Percentiles rank a stretch among this genome's conserved stretches.
Evolutionary conservation across 345 rosid genomes (phyloP).

Genomic region (Nasturtium officinale): DNA sequence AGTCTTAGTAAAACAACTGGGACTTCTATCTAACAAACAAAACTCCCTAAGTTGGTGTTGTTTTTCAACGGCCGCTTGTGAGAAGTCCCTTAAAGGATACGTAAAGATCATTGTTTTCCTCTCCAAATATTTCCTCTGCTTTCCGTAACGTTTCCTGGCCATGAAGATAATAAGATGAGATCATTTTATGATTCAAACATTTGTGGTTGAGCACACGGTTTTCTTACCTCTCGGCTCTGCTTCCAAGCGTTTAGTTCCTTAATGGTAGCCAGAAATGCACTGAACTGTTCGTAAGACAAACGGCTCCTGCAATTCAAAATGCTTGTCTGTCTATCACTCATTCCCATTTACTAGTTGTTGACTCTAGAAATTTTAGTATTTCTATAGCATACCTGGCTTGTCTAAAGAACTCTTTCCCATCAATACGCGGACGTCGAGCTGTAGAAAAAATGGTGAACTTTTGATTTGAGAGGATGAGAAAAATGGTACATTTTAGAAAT

Average conservation of each 20-base stretch:
- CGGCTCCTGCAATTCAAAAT: constrained; percentile 62
- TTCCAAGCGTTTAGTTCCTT: constrained; percentile 90
- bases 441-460: not conserved
- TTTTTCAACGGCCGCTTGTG: constrained; percentile 52
- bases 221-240: constrained; percentile 82
- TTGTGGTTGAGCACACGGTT: not conserved
- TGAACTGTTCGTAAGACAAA: constrained; percentile 86
- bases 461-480: not conserved
- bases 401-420: constrained; percentile 97
- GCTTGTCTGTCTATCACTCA: not conserved
- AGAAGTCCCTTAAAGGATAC: constrained; percentile 83
- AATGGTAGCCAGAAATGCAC: constrained; percentile 88
- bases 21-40: not conserved
- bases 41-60: not conserved
- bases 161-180: not conserved
- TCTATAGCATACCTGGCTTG: constrained; percentile 69
- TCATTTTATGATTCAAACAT: not conserved
- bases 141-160: constrained; percentile 83
- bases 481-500: not conserved
- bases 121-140: constrained; percentile 90
- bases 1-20: not conserved
- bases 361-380: not conserved
- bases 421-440: constrained; percentile 70
- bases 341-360: not conserved
- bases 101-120: constrained; percentile 81